These are phyloP conservation scores for Simplicillium aogashimaense DNA, from an alignment of 2,329 filamentous ascomycete genomes.

Conservation along the genomic window DNA sequence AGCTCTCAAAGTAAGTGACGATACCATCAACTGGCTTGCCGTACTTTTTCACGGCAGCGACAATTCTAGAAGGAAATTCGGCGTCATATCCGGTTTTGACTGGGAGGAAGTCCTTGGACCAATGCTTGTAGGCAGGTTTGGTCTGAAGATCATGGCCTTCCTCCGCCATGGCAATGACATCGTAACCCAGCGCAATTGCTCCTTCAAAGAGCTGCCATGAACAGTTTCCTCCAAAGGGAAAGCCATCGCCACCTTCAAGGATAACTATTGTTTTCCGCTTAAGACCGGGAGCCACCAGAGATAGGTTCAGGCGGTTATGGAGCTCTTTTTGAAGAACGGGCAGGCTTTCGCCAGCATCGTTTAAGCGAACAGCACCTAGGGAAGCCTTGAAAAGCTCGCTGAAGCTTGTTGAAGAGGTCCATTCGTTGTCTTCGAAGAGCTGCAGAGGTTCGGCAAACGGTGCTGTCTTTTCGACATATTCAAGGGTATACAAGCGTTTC, in stretches of 20 bases:
- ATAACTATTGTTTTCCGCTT: too few species aligned
- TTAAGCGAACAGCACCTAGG: too few species aligned
- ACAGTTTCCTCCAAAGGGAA: too few species aligned
- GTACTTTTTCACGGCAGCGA: conserved; percentile 2
- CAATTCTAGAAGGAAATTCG: conserved; percentile 2
- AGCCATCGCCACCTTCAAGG: too few species aligned
- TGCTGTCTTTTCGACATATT: conserved; percentile 4
- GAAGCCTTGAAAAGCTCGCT: conserved; percentile 1
- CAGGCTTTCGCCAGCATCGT: too few species aligned
- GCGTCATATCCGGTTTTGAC: conserved; percentile 2
- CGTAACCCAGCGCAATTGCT: conserved; percentile 4
- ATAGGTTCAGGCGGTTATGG: too few species aligned
- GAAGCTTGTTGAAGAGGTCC: neutral
- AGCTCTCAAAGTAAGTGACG: conserved; percentile 1
- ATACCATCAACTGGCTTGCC: conserved; percentile 6
- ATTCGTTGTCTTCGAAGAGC: neutral
- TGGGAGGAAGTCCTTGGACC: conserved; percentile 6
- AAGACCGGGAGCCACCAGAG: too few species aligned
- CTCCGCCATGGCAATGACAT: conserved; percentile 4
- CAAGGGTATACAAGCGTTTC: conserved; percentile 1
- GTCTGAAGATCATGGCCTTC: conserved; percentile 4
- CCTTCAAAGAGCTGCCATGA: neutral
- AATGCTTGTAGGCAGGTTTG: conserved; percentile 4
- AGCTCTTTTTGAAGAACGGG: too few species aligned
- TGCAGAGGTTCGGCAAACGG: conserved; percentile 6